These are phyloP conservation scores for Arachis hypogaea DNA, from an alignment of 306 rosid species.

Conservation along the genomic window DNA sequence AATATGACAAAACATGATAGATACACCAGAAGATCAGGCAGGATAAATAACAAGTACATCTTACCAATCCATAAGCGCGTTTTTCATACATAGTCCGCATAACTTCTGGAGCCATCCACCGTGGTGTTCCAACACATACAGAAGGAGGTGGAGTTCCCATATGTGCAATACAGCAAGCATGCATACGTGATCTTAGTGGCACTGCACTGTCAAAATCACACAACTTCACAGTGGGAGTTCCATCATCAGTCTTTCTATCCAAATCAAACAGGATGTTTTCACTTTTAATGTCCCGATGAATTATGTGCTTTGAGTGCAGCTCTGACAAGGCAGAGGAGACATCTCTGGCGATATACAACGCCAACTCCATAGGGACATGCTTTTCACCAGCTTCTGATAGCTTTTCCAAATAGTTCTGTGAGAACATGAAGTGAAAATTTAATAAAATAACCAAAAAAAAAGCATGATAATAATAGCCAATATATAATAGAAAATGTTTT, in stretches of 20 bases:
- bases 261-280: conserved; percentile 83
- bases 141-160: conserved; percentile 77
- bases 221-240: conserved; percentile 83
- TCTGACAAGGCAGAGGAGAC: conserved; percentile 82
- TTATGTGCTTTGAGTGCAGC: conserved; percentile 86
- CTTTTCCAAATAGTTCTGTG: conserved; percentile 73
- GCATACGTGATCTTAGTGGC: conserved; percentile 78
- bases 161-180: conserved; percentile 89
- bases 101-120: conserved; percentile 99
- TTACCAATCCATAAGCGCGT: conserved; percentile 77
- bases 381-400: conserved; percentile 73
- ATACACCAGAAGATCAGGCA: conserved; percentile 5
- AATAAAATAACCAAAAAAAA: conserved; percentile 10
- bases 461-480: conserved; percentile 5
- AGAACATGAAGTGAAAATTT: conserved; percentile 28
- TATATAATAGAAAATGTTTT: conserved; percentile 40
- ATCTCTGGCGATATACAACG: conserved; percentile 74
- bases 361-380: conserved; percentile 67
- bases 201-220: conserved; percentile 98
- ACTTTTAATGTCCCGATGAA: conserved; percentile 96
- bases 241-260: conserved; percentile 69
- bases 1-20: neutral
- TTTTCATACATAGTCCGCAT: conserved; percentile 73
- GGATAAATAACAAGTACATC: conserved; percentile 16
- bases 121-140: conserved; percentile 93